A percentile compares a stretch with the other conserved stretches of the same genome.
Conservation (phyloP, 306 rosid species). For the Phaseolus lunatus region DNA sequence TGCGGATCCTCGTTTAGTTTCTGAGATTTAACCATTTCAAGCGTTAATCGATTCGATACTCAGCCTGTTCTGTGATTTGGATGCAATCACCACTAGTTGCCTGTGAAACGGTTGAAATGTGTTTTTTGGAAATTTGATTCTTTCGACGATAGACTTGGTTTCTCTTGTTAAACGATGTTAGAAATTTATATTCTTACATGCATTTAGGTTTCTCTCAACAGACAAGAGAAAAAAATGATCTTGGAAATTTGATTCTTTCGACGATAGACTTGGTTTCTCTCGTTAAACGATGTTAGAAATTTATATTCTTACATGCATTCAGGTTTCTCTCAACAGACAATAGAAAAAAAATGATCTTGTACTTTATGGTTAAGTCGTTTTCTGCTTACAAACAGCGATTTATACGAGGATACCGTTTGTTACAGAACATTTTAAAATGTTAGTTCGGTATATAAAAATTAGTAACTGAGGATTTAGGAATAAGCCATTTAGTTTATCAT, state of each 20-base stretch:
- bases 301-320: not conserved
- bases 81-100: not conserved
- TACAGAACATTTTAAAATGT: not conserved
- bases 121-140: constrained; percentile 12
- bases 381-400: not conserved
- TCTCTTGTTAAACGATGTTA: not conserved
- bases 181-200: not conserved
- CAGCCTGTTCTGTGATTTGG: not conserved
- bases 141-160: constrained; percentile 8
- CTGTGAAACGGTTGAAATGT: constrained; percentile 16
- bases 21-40: not conserved
- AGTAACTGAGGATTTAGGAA: not conserved
- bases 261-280: not conserved
- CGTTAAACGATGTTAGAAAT: not conserved
- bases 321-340: not conserved
- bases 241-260: constrained; percentile 21
- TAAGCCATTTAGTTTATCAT: not conserved
- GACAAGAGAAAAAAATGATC: not conserved
- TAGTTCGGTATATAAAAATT: not conserved
- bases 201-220: not conserved
- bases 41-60: not conserved
- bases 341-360: not conserved
- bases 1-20: not conserved
- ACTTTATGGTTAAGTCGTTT: not conserved
- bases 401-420: not conserved